Conservation (phyloP, 495 filamentous ascomycete species). For the Achaetomiella virescens region DNA sequence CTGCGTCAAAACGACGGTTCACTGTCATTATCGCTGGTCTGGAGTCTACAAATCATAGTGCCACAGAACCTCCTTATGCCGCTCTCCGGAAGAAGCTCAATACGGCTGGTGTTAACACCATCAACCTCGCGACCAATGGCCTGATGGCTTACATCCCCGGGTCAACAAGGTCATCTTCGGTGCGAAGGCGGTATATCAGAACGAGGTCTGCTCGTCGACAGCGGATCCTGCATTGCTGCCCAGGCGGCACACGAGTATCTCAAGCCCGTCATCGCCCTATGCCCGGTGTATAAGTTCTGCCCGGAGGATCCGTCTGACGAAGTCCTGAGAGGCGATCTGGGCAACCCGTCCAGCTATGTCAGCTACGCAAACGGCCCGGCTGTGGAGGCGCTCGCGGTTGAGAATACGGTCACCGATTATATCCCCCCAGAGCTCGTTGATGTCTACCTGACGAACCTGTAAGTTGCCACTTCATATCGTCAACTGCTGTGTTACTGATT, state of each 20-base stretch:
- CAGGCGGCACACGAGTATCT: slow-evolving; percentile 72
- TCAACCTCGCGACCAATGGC: slow-evolving; percentile 74
- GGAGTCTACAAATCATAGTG: slow-evolving; percentile 28
- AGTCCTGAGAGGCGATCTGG: slow-evolving; percentile 72
- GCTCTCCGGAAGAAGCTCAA: slow-evolving; percentile 70
- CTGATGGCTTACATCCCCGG: slow-evolving; percentile 84
- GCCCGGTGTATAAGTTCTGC: slow-evolving; percentile 83
- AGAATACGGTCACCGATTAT: slow-evolving; percentile 78
- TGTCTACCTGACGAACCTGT: slow-evolving; percentile 91
- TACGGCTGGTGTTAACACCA: slow-evolving; percentile 68
- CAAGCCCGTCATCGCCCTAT: slow-evolving; percentile 76
- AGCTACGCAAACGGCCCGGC: slow-evolving; percentile 66
- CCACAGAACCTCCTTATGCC: slow-evolving; percentile 38
- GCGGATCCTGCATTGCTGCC: slow-evolving; percentile 71
- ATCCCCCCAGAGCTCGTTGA: slow-evolving; percentile 76
- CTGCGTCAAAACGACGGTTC: slow-evolving; percentile 78
- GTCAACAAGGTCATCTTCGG: slow-evolving; percentile 91
- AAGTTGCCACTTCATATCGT: slow-evolving; percentile 33
- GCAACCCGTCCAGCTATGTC: slow-evolving; percentile 66
- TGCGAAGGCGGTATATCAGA: slow-evolving; percentile 77
- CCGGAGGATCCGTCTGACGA: slow-evolving; percentile 79
- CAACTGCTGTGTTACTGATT: slow-evolving; percentile 24
- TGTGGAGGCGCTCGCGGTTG: slow-evolving; percentile 68
- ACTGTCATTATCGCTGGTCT: slow-evolving; percentile 72
- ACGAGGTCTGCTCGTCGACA: slow-evolving; percentile 78